Percentiles rank a stretch among this genome's conserved stretches.
These are phyloP conservation scores for Tetragonia tetragonoides DNA, from an alignment of 148 eudicot species.

Conservation along the genomic window DNA sequence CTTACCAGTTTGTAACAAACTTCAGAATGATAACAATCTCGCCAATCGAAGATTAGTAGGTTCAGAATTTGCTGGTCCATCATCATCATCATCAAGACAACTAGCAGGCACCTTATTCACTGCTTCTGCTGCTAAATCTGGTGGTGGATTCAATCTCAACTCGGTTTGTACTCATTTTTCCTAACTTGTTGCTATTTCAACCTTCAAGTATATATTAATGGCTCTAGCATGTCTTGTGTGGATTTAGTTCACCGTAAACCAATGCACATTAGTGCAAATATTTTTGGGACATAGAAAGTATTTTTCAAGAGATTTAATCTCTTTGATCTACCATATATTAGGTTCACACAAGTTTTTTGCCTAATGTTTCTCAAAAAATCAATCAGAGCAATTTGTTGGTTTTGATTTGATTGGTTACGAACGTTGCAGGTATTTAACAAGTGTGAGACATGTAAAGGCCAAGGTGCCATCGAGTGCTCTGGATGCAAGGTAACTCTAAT, in stretches of 20 bases:
- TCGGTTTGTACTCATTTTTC: slow-evolving; percentile 34
- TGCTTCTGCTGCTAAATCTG: slow-evolving; percentile 44
- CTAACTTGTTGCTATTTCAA: neutral
- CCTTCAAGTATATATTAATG: no score
- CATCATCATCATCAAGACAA: neutral
- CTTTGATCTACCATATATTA: no score
- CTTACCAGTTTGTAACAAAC: neutral
- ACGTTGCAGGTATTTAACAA: slow-evolving; percentile 41
- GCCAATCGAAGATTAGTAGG: neutral
- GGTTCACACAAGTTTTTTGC: no score
- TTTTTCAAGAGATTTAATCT: no score
- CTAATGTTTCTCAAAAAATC: no score
- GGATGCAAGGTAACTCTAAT: slow-evolving; percentile 71
- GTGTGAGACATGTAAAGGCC: slow-evolving; percentile 65
- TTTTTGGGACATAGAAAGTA: no score
- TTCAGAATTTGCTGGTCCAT: neutral
- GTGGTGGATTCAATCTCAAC: slow-evolving; percentile 50
- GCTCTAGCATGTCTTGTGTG: no score
- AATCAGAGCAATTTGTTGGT: neutral
- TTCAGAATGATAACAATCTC: neutral
- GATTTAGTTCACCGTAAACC: no score
- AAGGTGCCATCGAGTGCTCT: slow-evolving; percentile 82
- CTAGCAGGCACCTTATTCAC: slow-evolving; percentile 8
- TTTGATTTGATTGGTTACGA: neutral
- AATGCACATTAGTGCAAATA: no score